A percentile compares a stretch with the other conserved stretches of the same genome.
These are phyloP conservation scores for Apiospora pterosperma DNA, from an alignment of 2,329 filamentous ascomycete species.

Conservation along the genomic window DNA sequence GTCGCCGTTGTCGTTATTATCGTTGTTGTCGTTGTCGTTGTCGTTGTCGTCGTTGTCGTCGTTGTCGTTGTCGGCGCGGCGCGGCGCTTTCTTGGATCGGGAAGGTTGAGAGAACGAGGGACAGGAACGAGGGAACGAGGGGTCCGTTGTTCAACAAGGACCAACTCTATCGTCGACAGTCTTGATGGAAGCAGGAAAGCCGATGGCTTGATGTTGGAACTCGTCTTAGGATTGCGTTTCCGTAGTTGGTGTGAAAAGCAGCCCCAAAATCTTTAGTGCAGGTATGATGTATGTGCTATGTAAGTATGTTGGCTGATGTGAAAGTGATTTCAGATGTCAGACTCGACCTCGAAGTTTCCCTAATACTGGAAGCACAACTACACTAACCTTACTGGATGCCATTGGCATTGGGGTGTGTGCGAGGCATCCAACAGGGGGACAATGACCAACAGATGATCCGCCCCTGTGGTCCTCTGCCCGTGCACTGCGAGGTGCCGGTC, in stretches of 20 bases:
- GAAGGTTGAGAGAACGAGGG: conserved; percentile 14
- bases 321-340: background rate
- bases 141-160: conserved; percentile 1
- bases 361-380: background rate
- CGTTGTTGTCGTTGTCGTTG: background rate
- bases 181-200: background rate
- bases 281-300: background rate
- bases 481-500: background rate
- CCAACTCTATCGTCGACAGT: background rate
- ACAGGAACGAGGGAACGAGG: conserved; percentile 8
- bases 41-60: background rate
- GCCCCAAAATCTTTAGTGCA: background rate
- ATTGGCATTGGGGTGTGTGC: background rate
- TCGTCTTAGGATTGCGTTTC: background rate
- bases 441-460: background rate
- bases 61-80: background rate
- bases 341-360: background rate
- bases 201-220: background rate
- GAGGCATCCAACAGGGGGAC: background rate
- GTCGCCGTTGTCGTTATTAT: background rate
- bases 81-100: background rate
- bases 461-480: background rate
- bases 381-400: background rate
- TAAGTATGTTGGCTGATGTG: background rate
- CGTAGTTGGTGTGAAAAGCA: background rate